These are phyloP conservation scores for Leishmania mexicana DNA, from an alignment of 208 protist genomes.

Conservation along the genomic window DNA sequence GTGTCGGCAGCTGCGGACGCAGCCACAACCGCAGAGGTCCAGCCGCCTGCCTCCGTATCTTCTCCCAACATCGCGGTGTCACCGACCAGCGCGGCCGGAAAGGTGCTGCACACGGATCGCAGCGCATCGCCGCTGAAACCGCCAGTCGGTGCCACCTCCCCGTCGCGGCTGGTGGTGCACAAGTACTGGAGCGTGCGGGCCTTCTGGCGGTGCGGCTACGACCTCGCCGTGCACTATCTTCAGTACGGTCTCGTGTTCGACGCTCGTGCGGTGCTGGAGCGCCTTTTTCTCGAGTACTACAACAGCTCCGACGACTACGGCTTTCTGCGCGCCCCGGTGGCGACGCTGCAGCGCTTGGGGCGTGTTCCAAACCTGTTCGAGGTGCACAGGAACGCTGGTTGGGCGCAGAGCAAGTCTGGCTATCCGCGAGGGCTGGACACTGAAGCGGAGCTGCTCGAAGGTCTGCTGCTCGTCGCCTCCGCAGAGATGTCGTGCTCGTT, in stretches of 20 bases:
- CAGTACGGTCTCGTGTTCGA: constrained; percentile 74
- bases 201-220: constrained; percentile 70
- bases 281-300: constrained; percentile 81
- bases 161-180: background rate
- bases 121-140: constrained; percentile 12
- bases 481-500: constrained; percentile 62
- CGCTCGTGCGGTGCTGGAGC: constrained; percentile 44
- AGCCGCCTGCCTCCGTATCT: background rate
- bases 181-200: constrained; percentile 55
- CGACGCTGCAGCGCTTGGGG: constrained; percentile 58
- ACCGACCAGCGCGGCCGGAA: background rate
- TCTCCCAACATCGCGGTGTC: background rate
- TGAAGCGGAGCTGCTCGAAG: constrained; percentile 60
- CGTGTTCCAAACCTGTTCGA: constrained; percentile 62
- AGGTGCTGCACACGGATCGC: background rate
- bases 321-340: constrained; percentile 35
- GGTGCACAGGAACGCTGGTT: constrained; percentile 22
- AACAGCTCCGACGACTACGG: constrained; percentile 87
- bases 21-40: background rate
- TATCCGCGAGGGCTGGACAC: constrained; percentile 56
- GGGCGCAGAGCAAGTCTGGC: constrained; percentile 21
- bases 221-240: constrained; percentile 74
- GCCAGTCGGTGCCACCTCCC: background rate
- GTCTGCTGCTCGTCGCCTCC: constrained; percentile 60
- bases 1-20: background rate